Evolutionary conservation across 441 rosid species (phyloP).

Genomic region (Brassica hybrid): DNA sequence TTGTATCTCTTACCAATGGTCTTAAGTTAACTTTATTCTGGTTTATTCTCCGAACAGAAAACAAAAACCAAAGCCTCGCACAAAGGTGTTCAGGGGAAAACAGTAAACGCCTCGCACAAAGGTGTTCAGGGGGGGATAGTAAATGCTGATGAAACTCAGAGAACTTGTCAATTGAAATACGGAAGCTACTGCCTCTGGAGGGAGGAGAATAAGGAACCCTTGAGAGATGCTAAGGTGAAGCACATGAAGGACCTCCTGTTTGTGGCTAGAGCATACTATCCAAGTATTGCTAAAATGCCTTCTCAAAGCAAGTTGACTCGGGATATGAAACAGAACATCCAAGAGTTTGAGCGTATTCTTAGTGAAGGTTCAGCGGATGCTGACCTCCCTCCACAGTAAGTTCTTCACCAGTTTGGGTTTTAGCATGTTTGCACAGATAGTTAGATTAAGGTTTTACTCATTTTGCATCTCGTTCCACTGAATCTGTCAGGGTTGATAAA

Average conservation of each 20-base stretch:
- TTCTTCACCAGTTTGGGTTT: constrained; percentile 36
- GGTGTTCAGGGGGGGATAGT: constrained; percentile 37
- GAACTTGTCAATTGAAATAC: constrained; percentile 72
- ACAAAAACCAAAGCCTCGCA: constrained; percentile 38
- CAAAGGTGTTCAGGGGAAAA: too few relatives aligned
- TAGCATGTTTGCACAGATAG: too few relatives aligned
- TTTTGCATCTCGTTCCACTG: constrained; percentile 29
- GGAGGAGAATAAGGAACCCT: constrained; percentile 70
- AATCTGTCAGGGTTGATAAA: constrained; percentile 63
- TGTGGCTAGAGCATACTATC: constrained; percentile 94
- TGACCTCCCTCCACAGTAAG: constrained; percentile 89
- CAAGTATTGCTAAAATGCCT: constrained; percentile 91
- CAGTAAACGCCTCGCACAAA: constrained; percentile 30
- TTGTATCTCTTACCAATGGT: constrained; percentile 25
- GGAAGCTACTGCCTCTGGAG: constrained; percentile 97
- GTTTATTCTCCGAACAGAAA: constrained; percentile 50
- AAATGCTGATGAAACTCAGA: constrained; percentile 52
- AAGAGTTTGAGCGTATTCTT: constrained; percentile 86
- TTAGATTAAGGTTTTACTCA: too few relatives aligned
- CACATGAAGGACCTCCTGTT: constrained; percentile 89
- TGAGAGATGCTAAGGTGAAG: constrained; percentile 83
- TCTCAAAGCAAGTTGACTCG: constrained; percentile 68
- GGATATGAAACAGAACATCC: constrained; percentile 88
- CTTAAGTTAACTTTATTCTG: constrained; percentile 32
- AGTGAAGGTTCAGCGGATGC: constrained; percentile 83